Base-by-base conservation (phyloP, 2,329 filamentous ascomycete species). In the Aspergillus tamarii region DNA sequence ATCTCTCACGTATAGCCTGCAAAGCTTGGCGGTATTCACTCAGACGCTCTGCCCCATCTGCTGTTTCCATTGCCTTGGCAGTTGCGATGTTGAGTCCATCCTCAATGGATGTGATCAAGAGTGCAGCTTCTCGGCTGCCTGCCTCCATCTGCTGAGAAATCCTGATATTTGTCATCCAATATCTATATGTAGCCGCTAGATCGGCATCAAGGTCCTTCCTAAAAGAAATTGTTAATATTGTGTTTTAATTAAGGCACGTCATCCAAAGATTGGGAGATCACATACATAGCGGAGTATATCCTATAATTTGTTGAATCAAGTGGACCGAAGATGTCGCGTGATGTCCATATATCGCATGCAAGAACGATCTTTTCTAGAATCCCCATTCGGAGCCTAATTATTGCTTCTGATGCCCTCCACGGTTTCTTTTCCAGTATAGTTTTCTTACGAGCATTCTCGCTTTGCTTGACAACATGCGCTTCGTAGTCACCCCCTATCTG, bases 261-360 rank as follows among this genome's bases (percentile, higher is more conserved):
- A 32, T 32, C 23, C 9, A 52, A 32, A 12, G 26, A 32, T 32
- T n/a, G 32, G 32, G 32, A 52, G 48, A 21, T 28, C 48, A 52
- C 26, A 32, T 52, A 52, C 48, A 52, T 32, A 0, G 28, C 4
- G 26, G 48, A 52, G 12, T 52, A 52, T 32, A 52, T 28, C 19
- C 26, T 28, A n/a, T 52, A 52, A 12, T 52, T 52, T 52, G 48
- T 52, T 30, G 48, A 52, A 32, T 52, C 48, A 52, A 52, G 26
- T 28, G 48, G 48, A n/a, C 48, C 48, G 48, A 52, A 32, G 48
- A 52, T n/a, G 23, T 14, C 48, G 48, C 14, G 32, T 32, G 48
- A 32, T 2, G 48, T 52, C 14, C 26, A 52, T 32, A 52, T 2
- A n/a, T 52, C 48, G 19, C 48, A 52, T 1, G 26, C 48, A 32